Base-by-base conservation (phyloP, 345 rosid species). In the Murraya koenigii region DNA sequence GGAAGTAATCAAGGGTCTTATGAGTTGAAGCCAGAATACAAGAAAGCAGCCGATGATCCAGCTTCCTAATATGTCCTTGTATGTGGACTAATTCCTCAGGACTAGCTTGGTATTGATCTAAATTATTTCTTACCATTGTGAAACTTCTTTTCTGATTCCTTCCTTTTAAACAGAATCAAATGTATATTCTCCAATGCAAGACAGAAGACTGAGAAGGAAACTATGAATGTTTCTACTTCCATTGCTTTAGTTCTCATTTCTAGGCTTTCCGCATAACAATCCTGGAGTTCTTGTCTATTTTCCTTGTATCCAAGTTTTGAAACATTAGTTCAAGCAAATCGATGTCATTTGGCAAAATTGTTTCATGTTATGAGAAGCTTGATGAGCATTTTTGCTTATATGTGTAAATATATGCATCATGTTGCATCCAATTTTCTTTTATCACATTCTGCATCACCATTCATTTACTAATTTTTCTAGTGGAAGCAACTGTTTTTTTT, bases 11-110 rank as follows among this genome's bases (percentile, higher is more conserved):
- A 92, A 84, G 97, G 97, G 75, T 85, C 98, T 55, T 94, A 94
- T 77, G 95, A 92, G 88, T 88, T 94, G 74, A 94, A 94, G 91
- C 93, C 91, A 26, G 98, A 94, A 80, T 92, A 92, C 88, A 91
- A 87, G 91, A 90, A 75, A 83, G 64, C 94, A 20, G 32, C 55
- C 11, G 88, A 87, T 11, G 89, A 88, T 23, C 75, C 83, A 72
- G 26, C 68, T 74, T 62, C 72, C 26, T 32, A 77, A 77, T 73
- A 83, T 75, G 60, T 74, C 67, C 66, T 54, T 41, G 32, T 36
- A 54, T 44, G 62, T 25, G 22, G 59, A n/a, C 19, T 49, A 69
- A 25, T 39, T 63, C 33, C 59, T 39, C 17, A 7, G 26, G 7
- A 49, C 41, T 41, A 72, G 30, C 20, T 80, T 52, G 19, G 64